A percentile compares a stretch with the other conserved stretches of the same genome.
phyloP scores from a whole-genome alignment of 108 stramenopile species.

The Skeletonema grethae region DNA sequence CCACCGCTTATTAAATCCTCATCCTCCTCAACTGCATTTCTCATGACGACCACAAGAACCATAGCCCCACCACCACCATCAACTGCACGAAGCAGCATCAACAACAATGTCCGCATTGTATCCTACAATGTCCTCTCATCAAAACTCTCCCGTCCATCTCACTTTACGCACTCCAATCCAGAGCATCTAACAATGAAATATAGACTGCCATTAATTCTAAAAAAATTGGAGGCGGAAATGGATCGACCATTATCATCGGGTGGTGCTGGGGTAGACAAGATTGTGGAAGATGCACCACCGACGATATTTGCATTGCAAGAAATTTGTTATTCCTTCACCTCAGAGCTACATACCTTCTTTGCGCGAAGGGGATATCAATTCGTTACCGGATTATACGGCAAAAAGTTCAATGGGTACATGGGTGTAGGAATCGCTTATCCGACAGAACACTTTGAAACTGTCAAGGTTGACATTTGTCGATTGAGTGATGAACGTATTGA shows the following conservation, averaged over 20 bases:
- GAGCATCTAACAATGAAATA: conserved; percentile 64
- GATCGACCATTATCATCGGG: conserved; percentile 9
- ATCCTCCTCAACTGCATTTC: neutral
- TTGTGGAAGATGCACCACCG: conserved; percentile 11
- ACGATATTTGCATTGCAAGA: conserved; percentile 88
- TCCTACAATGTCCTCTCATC: conserved; percentile 92
- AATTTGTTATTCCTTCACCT: conserved; percentile 78
- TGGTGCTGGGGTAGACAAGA: conserved; percentile 10
- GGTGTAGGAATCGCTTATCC: conserved; percentile 83
- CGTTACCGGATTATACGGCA: conserved; percentile 91
- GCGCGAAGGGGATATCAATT: conserved; percentile 83
- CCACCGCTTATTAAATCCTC: neutral
- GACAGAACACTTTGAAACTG: conserved; percentile 52
- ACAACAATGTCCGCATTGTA: conserved; percentile 60
- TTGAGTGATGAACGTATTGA: conserved; percentile 64
- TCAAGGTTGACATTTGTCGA: conserved; percentile 73
- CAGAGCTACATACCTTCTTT: conserved; percentile 82
- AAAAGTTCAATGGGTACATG: conserved; percentile 91
- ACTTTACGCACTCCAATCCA: conserved; percentile 71
- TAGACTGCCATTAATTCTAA: conserved; percentile 65
- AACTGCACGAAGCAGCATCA: neutral
- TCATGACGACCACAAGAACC: neutral
- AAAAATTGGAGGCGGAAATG: conserved; percentile 82
- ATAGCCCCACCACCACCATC: neutral
- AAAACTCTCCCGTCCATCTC: conserved; percentile 65